These are phyloP conservation scores for Arthroderma sp. DNA, from an alignment of 2,329 filamentous ascomycete genomes.

Conservation along the genomic window DNA sequence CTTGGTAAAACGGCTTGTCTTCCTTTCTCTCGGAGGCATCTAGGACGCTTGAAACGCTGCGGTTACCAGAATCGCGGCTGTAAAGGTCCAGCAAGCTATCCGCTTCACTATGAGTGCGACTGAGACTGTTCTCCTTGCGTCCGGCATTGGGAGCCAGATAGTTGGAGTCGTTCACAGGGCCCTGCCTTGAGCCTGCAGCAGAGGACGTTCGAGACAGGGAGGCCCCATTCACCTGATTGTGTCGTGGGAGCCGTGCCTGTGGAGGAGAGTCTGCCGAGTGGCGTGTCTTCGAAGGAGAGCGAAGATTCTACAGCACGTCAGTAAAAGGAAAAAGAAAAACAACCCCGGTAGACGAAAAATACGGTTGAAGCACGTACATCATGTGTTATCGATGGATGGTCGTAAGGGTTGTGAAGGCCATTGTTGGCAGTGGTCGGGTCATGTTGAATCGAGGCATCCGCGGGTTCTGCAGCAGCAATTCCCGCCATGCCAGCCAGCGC, in stretches of 20 bases:
- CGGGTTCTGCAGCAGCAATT: slow-evolving; percentile 28
- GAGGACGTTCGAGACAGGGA: slow-evolving; percentile 27
- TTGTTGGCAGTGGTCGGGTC: not conserved
- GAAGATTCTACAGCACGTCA: slow-evolving; percentile 1
- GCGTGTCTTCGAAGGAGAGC: slow-evolving; percentile 19
- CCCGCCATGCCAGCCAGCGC: slow-evolving; percentile 28
- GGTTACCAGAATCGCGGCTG: slow-evolving; percentile 21
- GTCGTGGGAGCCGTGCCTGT: not conserved
- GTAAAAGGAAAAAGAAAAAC: not conserved
- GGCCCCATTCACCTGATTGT: slow-evolving; percentile 12
- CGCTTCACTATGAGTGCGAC: slow-evolving; percentile 30
- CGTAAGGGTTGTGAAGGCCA: not conserved
- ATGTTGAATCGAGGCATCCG: slow-evolving; percentile 23
- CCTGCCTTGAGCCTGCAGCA: slow-evolving; percentile 24
- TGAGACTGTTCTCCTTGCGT: slow-evolving; percentile 25
- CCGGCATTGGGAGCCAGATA: slow-evolving; percentile 21
- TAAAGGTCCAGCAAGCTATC: slow-evolving; percentile 29
- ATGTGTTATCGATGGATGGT: not conserved
- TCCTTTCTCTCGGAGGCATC: slow-evolving; percentile 18
- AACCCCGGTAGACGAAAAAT: not conserved
- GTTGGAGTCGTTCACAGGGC: slow-evolving; percentile 21
- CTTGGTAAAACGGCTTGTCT: slow-evolving; percentile 12
- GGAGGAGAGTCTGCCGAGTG: slow-evolving; percentile 29
- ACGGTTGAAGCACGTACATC: not conserved
- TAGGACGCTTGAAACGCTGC: slow-evolving; percentile 17